Evolutionary conservation across 2,329 filamentous ascomycete genomes (phyloP), one percentile per base, ranked within the genome.

Genomic region (Aspergillus sp.): DNA sequence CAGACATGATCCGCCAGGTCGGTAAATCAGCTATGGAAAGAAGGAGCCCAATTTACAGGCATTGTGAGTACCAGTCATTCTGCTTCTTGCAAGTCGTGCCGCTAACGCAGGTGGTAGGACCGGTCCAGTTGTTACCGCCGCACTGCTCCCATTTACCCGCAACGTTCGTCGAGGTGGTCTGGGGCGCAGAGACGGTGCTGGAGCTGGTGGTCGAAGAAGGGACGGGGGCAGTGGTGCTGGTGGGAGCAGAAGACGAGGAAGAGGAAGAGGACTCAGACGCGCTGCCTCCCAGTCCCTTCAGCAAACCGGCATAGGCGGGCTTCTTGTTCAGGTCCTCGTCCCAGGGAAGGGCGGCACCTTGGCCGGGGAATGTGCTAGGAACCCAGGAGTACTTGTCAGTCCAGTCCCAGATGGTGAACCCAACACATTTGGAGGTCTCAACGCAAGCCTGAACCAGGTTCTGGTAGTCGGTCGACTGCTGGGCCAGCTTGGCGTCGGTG

Each of bases 341-440:
- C 79, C 78, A 83, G 3, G 81, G 72, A 18, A 77, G 70, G 3
- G 79, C 78, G 29, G 68, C 71, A n/a, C 78, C 79, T 56, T 79
- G 71, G 2, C 74, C 78, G 1, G 71, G 59, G 65, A 81, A 81
- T 2, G 71, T 73, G 24, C 60, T 66, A 0, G 80, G 78, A 24
- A 81, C 75, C 79, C 80, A 82, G 3, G 75, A 78, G 63, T 78
- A 78, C 63, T 77, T 78, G 57, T 80, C 78, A 1, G 76, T 77
- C 69, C 72, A 79, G 56, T 79, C 78, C 75, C 75, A 77, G 54
- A 77, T 68, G 9, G 74, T 77, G 22, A 76, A 57, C 1, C 75
- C 74, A 18, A 76, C 65, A 49, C 75, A 77, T 4, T 64, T 61
- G 2, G 63, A 29, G 1, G 67, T 71, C 22, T 72, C 62, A 2